phyloP scores from a whole-genome alignment of 2,329 filamentous ascomycete genomes.

The Claviceps purpurea region DNA sequence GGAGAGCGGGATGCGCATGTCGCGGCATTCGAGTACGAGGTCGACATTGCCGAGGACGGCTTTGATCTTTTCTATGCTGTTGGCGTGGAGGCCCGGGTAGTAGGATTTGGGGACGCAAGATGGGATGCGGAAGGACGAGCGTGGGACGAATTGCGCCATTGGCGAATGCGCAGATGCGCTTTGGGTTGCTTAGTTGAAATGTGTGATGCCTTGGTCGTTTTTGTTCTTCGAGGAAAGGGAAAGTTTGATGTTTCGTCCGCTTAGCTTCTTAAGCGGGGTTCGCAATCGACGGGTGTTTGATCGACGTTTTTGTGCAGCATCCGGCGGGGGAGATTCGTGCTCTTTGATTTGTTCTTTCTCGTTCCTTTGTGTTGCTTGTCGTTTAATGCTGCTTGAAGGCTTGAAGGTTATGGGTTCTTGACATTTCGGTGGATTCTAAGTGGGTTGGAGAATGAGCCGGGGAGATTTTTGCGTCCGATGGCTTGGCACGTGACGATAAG shows the following conservation, averaged over 20 bases:
- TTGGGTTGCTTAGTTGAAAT: neutral
- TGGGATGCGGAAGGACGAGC: constrained; percentile 58
- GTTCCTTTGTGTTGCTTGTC: too few species aligned
- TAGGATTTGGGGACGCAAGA: constrained; percentile 73
- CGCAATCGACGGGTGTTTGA: too few species aligned
- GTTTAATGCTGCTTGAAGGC: too few species aligned
- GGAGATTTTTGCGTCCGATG: neutral
- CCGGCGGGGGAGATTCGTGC: too few species aligned
- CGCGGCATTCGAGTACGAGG: constrained; percentile 86
- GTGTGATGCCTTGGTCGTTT: neutral
- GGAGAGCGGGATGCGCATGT: constrained; percentile 80
- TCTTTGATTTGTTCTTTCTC: neutral
- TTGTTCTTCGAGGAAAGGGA: neutral
- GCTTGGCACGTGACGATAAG: constrained; percentile 6
- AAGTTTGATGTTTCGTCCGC: too few species aligned
- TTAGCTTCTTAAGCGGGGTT: too few species aligned
- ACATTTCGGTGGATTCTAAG: neutral
- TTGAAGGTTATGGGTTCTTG: too few species aligned
- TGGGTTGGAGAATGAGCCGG: neutral
- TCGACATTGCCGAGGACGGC: constrained; percentile 66
- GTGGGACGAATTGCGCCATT: constrained; percentile 52
- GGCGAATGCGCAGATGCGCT: constrained; percentile 1
- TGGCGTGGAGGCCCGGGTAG: constrained; percentile 84
- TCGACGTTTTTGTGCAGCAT: too few species aligned
- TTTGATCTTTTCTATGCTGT: constrained; percentile 72